Evolutionary conservation across 495 filamentous ascomycete genomes (phyloP).

Genomic region (Sabuloglossum arenarium): DNA sequence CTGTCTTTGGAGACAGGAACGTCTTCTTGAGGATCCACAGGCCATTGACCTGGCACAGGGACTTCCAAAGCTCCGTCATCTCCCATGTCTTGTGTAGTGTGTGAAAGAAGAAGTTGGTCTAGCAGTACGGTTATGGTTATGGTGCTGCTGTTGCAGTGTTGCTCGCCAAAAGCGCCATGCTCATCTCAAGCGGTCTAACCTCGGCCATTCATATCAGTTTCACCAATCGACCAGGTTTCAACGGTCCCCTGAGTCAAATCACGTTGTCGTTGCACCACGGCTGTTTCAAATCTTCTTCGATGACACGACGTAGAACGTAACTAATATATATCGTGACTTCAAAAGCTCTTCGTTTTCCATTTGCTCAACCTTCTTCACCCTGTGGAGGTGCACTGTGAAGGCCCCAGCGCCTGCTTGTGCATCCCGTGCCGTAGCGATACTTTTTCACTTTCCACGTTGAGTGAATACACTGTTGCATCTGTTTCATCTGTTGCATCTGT

Average conservation of each 20-base stretch:
- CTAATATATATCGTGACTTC: not conserved
- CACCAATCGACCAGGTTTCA: too few species aligned
- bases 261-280: not conserved
- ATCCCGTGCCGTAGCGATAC: too few species aligned
- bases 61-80: slow-evolving; percentile 5
- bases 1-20: slow-evolving; percentile 40
- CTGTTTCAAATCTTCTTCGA: not conserved
- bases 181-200: too few species aligned
- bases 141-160: not conserved
- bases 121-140: not conserved
- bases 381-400: too few species aligned
- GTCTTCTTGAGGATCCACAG: slow-evolving; percentile 44
- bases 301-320: not conserved
- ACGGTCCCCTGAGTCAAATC: not conserved
- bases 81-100: not conserved
- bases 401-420: too few species aligned
- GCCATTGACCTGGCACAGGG: slow-evolving; percentile 35
- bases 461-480: too few species aligned
- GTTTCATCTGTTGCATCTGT: not conserved
- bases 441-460: too few species aligned
- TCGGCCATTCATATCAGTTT: too few species aligned
- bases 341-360: not conserved
- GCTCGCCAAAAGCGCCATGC: too few species aligned
- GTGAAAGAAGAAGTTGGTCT: too few species aligned
- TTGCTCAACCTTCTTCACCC: too few species aligned